These are phyloP conservation scores for Zygoascus ofunaensis DNA, from an alignment of 805 yeast genomes.

Conservation along the genomic window DNA sequence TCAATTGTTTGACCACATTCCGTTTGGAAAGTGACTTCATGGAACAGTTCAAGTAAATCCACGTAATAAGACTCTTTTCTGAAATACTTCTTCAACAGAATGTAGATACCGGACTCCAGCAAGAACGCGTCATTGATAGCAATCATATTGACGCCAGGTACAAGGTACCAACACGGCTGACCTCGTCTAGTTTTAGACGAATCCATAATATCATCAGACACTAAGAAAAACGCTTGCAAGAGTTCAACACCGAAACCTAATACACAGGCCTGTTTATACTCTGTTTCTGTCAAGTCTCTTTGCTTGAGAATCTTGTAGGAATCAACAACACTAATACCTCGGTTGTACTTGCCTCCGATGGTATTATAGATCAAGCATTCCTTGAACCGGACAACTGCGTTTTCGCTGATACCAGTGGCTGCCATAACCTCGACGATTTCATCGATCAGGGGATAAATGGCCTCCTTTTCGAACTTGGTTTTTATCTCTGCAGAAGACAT, in stretches of 20 bases:
- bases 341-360: conserved; percentile 92
- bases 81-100: conserved; percentile 83
- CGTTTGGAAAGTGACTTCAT: conserved; percentile 94
- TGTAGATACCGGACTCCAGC: conserved; percentile 90
- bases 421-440: conserved; percentile 58
- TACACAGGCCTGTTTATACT: conserved; percentile 76
- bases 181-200: conserved; percentile 94
- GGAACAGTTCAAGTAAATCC: conserved; percentile 87
- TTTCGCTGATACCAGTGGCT: conserved; percentile 71
- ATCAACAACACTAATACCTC: conserved; percentile 93
- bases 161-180: conserved; percentile 95
- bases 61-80: conserved; percentile 72
- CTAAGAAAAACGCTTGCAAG: conserved; percentile 91
- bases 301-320: conserved; percentile 76
- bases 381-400: conserved; percentile 80
- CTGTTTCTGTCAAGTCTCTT: conserved; percentile 50
- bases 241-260: conserved; percentile 95
- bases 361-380: conserved; percentile 69
- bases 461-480: conserved; percentile 31
- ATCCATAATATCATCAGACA: conserved; percentile 99
- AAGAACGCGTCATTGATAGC: conserved; percentile 97
- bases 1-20: conserved; percentile 95
- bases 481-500: conserved; percentile 15
- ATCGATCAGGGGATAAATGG: conserved; percentile 67
- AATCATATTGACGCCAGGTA: conserved; percentile 69